A percentile compares a stretch with the other conserved stretches of the same genome.
Evolutionary conservation across 2,329 filamentous ascomycete species (phyloP).

Genomic region (Paecilomyces variotii): DNA sequence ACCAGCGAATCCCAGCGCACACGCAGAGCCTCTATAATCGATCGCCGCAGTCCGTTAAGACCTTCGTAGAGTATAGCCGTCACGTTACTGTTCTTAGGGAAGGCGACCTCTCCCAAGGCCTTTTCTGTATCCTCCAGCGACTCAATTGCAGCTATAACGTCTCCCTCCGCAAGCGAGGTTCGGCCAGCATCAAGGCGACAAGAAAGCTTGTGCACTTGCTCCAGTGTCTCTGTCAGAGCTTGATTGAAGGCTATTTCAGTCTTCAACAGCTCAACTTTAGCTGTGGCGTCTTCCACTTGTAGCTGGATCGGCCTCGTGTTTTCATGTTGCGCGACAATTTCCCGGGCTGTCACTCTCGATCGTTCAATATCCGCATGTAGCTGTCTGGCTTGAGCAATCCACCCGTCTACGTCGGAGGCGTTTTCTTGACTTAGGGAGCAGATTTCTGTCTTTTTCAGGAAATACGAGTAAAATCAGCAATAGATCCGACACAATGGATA

Average conservation of each 20-base stretch:
- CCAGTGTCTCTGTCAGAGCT: constrained; percentile 42
- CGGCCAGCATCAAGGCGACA: constrained; percentile 41
- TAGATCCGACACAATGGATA: neutral
- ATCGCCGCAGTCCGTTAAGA: constrained; percentile 57
- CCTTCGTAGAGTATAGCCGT: constrained; percentile 54
- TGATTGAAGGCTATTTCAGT: constrained; percentile 54
- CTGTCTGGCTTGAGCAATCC: constrained; percentile 76
- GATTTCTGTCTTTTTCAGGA: constrained; percentile 54
- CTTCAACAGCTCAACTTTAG: constrained; percentile 48
- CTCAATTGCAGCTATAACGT: constrained; percentile 42
- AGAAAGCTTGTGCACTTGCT: constrained; percentile 45
- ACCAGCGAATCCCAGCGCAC: constrained; percentile 65
- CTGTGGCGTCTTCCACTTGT: constrained; percentile 53
- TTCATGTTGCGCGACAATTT: constrained; percentile 72
- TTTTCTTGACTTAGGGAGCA: constrained; percentile 67
- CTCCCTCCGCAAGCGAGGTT: constrained; percentile 35
- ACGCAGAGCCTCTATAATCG: constrained; percentile 59
- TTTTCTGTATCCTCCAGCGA: constrained; percentile 37
- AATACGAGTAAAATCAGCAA: neutral
- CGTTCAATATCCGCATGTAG: constrained; percentile 78
- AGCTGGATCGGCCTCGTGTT: constrained; percentile 56
- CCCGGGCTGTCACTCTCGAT: constrained; percentile 68
- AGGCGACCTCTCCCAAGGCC: constrained; percentile 18
- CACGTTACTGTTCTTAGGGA: constrained; percentile 29
- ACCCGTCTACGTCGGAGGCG: constrained; percentile 71